Base-by-base conservation (phyloP, 345 rosid species). In the Mercurialis annua region DNA sequence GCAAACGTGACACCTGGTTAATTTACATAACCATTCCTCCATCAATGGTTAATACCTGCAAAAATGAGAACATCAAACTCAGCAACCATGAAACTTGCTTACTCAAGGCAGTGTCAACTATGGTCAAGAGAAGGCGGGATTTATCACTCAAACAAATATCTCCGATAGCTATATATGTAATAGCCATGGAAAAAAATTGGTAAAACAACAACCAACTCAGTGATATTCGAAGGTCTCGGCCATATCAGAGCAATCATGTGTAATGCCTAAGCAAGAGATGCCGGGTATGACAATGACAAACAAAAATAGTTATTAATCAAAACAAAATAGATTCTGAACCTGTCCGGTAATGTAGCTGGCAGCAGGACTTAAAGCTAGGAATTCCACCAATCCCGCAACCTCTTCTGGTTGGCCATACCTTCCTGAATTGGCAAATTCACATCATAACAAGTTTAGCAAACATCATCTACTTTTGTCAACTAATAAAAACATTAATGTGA, bases 381-480 rank as follows among this genome's bases (percentile, higher is more conserved):
- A 94, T 80, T 94, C 97, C 72, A 91, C 99, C 77, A 92, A 81
- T 76, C 98, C 98, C 10, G 98, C 98, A 71, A 95, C 99, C 81
- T 91, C 99, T 81, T 92, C 97, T 1, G 99, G 93, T 79, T 82
- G 95, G 59, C 99, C 99, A 71, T 89, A 95, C 66, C 99, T 82
- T 64, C 97, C 99, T 95, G 89, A 50, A 76, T 56, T 44, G 26
- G 73, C 21, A 54, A 74, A 10, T 14, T 36, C 26, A 51, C 12
- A 16, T 30, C 20, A 29, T 2, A n/a, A 54, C 1, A 4, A 42
- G 54, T 48, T 42, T 24, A 64, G 23, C 48, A 49, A 68, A 10
- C 15, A 15, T 15, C 11, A 6, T 6, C 20, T 10, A 52, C 7
- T 26, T 2, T 10, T 5, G 46, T 55, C 52, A 66, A 63, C 24